Conservation (phyloP, 371 early-diverging fungal genomes). For the Mortierella sp. region DNA sequence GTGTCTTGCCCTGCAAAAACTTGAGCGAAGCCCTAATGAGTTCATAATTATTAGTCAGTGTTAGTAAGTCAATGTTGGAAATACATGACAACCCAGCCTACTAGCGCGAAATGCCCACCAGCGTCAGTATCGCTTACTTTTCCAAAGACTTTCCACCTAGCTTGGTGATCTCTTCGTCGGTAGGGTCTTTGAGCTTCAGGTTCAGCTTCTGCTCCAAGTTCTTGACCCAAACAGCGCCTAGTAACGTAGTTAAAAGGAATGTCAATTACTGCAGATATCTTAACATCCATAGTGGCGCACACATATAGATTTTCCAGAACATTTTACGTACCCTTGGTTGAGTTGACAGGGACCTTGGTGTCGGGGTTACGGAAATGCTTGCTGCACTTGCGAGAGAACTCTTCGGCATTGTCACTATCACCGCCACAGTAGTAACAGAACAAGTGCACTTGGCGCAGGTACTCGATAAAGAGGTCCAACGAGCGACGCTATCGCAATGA, state of each 20-base stretch:
- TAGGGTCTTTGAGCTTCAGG: conserved; percentile 71
- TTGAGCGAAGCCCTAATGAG: conserved; percentile 61
- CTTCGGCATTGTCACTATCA: conserved; percentile 87
- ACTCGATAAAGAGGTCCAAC: conserved; percentile 88
- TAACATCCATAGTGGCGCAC: neutral
- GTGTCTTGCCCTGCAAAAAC: conserved; percentile 67
- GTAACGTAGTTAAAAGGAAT: neutral
- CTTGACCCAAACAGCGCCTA: conserved; percentile 70
- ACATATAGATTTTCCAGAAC: neutral
- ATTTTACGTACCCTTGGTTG: conserved; percentile 42
- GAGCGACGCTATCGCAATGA: conserved; percentile 48
- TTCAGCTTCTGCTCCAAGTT: conserved; percentile 77
- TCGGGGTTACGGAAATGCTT: conserved; percentile 76
- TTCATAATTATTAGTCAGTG: neutral
- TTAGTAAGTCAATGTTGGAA: neutral
- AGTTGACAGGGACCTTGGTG: conserved; percentile 33
- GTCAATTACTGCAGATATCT: too few relatives aligned
- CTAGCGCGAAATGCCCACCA: neutral
- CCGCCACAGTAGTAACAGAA: conserved; percentile 95
- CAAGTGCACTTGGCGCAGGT: conserved; percentile 91
- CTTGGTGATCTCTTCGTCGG: conserved; percentile 75
- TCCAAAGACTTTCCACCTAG: conserved; percentile 85
- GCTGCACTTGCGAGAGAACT: conserved; percentile 83
- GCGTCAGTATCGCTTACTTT: conserved; percentile 60
- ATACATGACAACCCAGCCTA: neutral